Conservation (phyloP, 2,329 filamentous ascomycete genomes). For the Colletotrichum sp. region DNA sequence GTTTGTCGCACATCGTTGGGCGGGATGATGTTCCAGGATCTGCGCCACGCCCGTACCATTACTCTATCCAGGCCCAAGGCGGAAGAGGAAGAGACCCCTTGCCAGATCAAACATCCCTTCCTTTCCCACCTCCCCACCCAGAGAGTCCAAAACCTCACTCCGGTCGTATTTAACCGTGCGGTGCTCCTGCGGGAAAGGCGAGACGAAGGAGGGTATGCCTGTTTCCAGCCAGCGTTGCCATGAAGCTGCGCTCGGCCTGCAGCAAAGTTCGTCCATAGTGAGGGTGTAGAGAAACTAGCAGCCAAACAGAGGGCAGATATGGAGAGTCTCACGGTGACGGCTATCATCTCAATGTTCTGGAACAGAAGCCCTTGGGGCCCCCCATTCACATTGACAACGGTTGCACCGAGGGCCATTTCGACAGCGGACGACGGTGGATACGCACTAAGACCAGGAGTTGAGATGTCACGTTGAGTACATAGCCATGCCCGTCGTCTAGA, state of each 20-base stretch:
- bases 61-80: background rate
- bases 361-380: background rate
- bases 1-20: slow-evolving; percentile 13
- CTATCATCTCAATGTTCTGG: slow-evolving; percentile 18
- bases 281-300: background rate
- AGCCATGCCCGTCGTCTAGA: background rate
- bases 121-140: background rate
- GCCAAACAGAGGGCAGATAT: background rate
- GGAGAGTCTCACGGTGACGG: slow-evolving; percentile 1
- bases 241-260: slow-evolving; percentile 7
- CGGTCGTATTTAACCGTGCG: background rate
- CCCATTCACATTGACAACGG: background rate
- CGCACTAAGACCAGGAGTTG: background rate
- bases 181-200: background rate
- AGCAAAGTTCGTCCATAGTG: slow-evolving; percentile 1
- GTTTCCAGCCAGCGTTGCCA: background rate
- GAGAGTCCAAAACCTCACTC: background rate
- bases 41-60: slow-evolving; percentile 11
- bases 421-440: slow-evolving; percentile 7
- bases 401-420: background rate
- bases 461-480: slow-evolving; percentile 5
- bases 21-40: slow-evolving; percentile 12
- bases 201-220: background rate
- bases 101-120: background rate
- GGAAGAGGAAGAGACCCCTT: background rate